phyloP scores from a whole-genome alignment of 805 yeast genomes.

The Lipomyces starkeyi region DNA sequence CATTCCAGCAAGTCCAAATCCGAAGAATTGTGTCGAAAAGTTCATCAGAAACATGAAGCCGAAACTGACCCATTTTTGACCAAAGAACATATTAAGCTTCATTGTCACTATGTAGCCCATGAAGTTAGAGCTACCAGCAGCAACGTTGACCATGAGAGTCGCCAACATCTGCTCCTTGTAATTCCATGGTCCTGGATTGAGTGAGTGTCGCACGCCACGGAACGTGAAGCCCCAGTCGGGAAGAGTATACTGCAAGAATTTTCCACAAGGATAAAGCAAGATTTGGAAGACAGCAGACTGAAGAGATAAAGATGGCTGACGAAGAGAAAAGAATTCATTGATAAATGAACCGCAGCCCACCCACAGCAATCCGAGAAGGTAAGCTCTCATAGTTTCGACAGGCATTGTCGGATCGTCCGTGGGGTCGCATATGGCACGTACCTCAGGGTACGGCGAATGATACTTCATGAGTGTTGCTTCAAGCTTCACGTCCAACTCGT shows the following conservation, averaged over 20 bases:
- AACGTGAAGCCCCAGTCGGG: conserved; percentile 32
- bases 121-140: conserved; percentile 43
- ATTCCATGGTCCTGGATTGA: conserved; percentile 67
- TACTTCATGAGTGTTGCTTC: conserved; percentile 44
- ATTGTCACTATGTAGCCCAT: conserved; percentile 51
- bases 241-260: conserved; percentile 36
- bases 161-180: conserved; percentile 67
- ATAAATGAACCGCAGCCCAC: conserved; percentile 62
- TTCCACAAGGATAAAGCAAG: conserved; percentile 64
- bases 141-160: conserved; percentile 48
- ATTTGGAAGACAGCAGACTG: conserved; percentile 70
- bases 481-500: conserved; percentile 21
- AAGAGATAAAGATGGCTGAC: conserved; percentile 61
- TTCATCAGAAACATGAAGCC: conserved; percentile 63
- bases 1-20: conserved; percentile 70
- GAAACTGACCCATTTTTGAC: conserved; percentile 46
- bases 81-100: conserved; percentile 28
- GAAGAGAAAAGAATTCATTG: conserved; percentile 64
- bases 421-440: conserved; percentile 65
- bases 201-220: conserved; percentile 48
- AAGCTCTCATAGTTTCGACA: conserved; percentile 59
- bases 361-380: conserved; percentile 58
- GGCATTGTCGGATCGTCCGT: conserved; percentile 55
- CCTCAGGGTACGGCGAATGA: conserved; percentile 64
- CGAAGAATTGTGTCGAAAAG: conserved; percentile 64